These are phyloP conservation scores for Pseudogymnoascus sp. DNA, from an alignment of 2,329 filamentous ascomycete species.

Conservation along the genomic window DNA sequence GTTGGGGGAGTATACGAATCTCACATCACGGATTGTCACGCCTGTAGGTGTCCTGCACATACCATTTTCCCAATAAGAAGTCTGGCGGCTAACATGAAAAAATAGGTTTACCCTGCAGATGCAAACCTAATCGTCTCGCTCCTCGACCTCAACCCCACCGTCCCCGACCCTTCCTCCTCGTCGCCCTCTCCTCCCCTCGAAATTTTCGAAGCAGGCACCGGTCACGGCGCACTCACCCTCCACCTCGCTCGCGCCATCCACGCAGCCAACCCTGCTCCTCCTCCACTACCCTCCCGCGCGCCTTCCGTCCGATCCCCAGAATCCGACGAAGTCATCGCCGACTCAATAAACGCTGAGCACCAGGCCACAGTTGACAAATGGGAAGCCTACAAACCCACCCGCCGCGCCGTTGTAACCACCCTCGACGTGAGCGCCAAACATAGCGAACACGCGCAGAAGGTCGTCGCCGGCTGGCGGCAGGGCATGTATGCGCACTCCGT, in stretches of 20 bases:
- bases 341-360: slow-evolving; percentile 16
- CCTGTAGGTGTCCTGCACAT: slow-evolving; percentile 43
- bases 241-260: slow-evolving; percentile 69
- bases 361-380: slow-evolving; percentile 30
- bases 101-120: slow-evolving; percentile 65
- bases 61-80: background rate
- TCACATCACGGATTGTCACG: slow-evolving; percentile 63
- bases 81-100: background rate
- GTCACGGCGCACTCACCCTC: slow-evolving; percentile 72
- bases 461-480: slow-evolving; percentile 58
- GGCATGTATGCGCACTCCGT: slow-evolving; percentile 63
- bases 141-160: slow-evolving; percentile 62
- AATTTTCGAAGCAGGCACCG: slow-evolving; percentile 77
- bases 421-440: slow-evolving; percentile 58
- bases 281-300: slow-evolving; percentile 26
- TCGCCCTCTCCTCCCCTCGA: slow-evolving; percentile 45
- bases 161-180: slow-evolving; percentile 51
- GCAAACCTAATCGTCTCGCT: slow-evolving; percentile 67
- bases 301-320: slow-evolving; percentile 19
- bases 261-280: slow-evolving; percentile 55
- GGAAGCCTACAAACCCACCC: slow-evolving; percentile 38
- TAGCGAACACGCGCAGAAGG: slow-evolving; percentile 54
- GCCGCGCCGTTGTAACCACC: slow-evolving; percentile 66
- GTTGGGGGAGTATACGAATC: slow-evolving; percentile 63
- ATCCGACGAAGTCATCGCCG: slow-evolving; percentile 14